Conservation (phyloP, 352 stramenopile genomes). For the Pythium scleroteichum region DNA sequence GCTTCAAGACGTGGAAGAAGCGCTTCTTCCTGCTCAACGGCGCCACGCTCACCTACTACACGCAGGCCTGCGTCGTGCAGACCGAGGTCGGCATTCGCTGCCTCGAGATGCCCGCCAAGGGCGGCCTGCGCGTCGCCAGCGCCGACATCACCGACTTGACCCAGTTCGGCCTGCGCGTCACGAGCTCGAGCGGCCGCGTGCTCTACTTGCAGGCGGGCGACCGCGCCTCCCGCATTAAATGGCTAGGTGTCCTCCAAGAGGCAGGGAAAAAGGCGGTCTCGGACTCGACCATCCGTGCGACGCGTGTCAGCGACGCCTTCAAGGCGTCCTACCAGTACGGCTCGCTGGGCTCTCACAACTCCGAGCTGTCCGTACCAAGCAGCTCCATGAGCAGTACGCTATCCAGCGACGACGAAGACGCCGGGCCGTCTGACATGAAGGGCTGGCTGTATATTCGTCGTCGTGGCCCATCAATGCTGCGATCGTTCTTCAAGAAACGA, state of each 20-base stretch:
- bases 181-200: constrained; percentile 59
- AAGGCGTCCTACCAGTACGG: background rate
- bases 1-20: constrained; percentile 82
- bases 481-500: constrained; percentile 50
- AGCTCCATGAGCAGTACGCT: constrained; percentile 39
- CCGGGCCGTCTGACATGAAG: constrained; percentile 37
- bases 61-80: constrained; percentile 64
- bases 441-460: constrained; percentile 50
- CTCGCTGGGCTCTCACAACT: constrained; percentile 4
- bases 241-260: constrained; percentile 56
- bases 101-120: constrained; percentile 56
- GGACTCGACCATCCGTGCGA: constrained; percentile 35
- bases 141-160: constrained; percentile 50
- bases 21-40: constrained; percentile 76
- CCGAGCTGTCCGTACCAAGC: constrained; percentile 30
- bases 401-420: constrained; percentile 36
- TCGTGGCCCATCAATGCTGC: constrained; percentile 24
- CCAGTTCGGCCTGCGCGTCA: constrained; percentile 57
- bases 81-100: constrained; percentile 59
- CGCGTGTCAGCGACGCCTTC: constrained; percentile 40
- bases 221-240: constrained; percentile 43
- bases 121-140: constrained; percentile 51
- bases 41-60: constrained; percentile 69
- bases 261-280: constrained; percentile 37
- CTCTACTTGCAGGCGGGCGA: constrained; percentile 63